These are phyloP conservation scores for Didymella lethalis DNA, from an alignment of 2,329 filamentous ascomycete genomes.

Conservation along the genomic window DNA sequence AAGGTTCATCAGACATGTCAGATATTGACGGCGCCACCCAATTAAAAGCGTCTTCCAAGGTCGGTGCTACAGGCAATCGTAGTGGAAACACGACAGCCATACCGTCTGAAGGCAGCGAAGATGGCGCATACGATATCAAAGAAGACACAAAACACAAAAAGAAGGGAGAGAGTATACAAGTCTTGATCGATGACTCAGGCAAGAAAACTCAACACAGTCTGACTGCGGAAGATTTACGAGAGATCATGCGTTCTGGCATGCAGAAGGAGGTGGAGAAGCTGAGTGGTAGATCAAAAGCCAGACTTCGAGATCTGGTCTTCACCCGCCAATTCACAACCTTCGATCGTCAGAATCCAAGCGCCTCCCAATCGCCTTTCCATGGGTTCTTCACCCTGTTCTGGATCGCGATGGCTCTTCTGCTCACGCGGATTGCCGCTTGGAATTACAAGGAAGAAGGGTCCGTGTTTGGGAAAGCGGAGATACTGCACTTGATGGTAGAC, in stretches of 20 bases:
- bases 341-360: constrained; percentile 72
- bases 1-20: constrained; percentile 33
- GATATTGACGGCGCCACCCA: constrained; percentile 55
- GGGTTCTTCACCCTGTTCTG: constrained; percentile 84
- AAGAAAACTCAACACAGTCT: constrained; percentile 58
- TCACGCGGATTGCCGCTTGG: constrained; percentile 70
- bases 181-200: constrained; percentile 57
- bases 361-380: constrained; percentile 74
- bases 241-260: constrained; percentile 55
- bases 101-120: constrained; percentile 37
- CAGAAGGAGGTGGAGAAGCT: constrained; percentile 52
- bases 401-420: constrained; percentile 71
- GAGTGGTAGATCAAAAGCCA: constrained; percentile 48
- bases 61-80: constrained; percentile 46
- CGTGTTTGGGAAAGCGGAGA: constrained; percentile 74
- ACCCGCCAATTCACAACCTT: constrained; percentile 77
- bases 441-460: constrained; percentile 76
- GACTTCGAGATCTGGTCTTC: constrained; percentile 69
- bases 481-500: constrained; percentile 72
- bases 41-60: constrained; percentile 48
- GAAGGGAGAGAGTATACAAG: constrained; percentile 54
- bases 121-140: constrained; percentile 13
- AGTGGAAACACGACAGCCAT: constrained; percentile 38
- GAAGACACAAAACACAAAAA: constrained; percentile 21
- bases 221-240: constrained; percentile 59